Percentiles rank a stretch among this genome's conserved stretches.
Conservation (phyloP, 805 yeast genomes). For the Scheffersomyces coipomensis region DNA sequence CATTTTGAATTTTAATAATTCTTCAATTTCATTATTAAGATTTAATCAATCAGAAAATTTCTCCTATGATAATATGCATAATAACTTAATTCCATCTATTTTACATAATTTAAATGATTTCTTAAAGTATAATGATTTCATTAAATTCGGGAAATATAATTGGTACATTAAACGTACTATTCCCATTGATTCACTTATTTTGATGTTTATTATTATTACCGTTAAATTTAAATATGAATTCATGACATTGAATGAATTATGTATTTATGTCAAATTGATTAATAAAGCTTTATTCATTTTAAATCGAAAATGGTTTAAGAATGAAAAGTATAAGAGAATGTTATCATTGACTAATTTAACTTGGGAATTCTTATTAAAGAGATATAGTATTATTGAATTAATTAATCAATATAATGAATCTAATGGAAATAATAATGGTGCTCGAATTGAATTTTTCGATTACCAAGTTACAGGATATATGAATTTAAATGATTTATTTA, state of each 20-base stretch:
- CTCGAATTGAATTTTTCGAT: constrained; percentile 35
- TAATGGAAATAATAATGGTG: constrained; percentile 9
- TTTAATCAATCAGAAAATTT: constrained; percentile 39
- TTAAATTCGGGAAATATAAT: constrained; percentile 52
- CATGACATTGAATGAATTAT: constrained; percentile 35
- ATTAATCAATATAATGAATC: constrained; percentile 22
- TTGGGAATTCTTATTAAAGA: constrained; percentile 43
- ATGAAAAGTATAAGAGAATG: constrained; percentile 46
- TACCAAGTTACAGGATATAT: constrained; percentile 38
- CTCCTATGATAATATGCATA: constrained; percentile 50
- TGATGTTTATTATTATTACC: constrained; percentile 50
- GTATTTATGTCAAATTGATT: constrained; percentile 37
- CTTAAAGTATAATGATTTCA: constrained; percentile 50
- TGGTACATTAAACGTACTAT: constrained; percentile 63
- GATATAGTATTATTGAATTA: constrained; percentile 27
- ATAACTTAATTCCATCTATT: constrained; percentile 55
- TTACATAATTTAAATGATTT: constrained; percentile 57
- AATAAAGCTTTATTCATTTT: constrained; percentile 42
- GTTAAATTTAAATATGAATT: constrained; percentile 49
- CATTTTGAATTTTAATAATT: constrained; percentile 34
- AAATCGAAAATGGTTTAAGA: constrained; percentile 45
- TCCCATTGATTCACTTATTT: constrained; percentile 57
- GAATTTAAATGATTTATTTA: constrained; percentile 40
- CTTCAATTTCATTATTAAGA: constrained; percentile 33
- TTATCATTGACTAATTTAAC: constrained; percentile 39